A percentile compares a stretch with the other conserved stretches of the same genome.
Conservation (phyloP, 2,329 filamentous ascomycete species). For the Cercospora sojina region DNA sequence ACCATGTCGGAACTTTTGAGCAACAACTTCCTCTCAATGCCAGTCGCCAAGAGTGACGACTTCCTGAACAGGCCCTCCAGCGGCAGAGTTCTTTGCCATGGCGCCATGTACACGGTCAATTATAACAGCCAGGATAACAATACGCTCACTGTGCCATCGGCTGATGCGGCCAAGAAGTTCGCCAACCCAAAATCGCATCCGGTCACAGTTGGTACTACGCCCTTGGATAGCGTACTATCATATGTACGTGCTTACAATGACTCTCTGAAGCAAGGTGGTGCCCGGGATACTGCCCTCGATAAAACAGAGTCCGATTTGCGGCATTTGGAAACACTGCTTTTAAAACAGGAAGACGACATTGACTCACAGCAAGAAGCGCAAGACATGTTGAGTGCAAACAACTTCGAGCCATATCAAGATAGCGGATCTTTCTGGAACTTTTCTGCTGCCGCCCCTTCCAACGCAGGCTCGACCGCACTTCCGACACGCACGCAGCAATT, state of each 20-base stretch:
- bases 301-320: neutral
- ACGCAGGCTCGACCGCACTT: neutral
- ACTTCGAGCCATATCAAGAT: conserved; percentile 7
- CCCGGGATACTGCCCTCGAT: neutral
- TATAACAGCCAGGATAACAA: neutral
- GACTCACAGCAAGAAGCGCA: conserved; percentile 13
- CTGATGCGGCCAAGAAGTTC: neutral
- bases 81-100: conserved; percentile 9
- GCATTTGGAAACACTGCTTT: conserved; percentile 9
- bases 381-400: conserved; percentile 15
- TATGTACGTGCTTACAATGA: conserved; percentile 9
- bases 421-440: conserved; percentile 4
- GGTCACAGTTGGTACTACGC: conserved; percentile 15
- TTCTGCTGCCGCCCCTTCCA: neutral
- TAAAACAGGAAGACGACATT: conserved; percentile 9
- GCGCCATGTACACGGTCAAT: conserved; percentile 12
- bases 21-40: neutral
- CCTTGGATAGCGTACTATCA: conserved; percentile 9
- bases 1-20: neutral
- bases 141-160: neutral
- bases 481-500: neutral
- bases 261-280: neutral
- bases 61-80: neutral
- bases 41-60: neutral
- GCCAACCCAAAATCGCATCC: conserved; percentile 1